phyloP scores from a whole-genome alignment of 2,329 filamentous ascomycete genomes.

The Epichloe amarillans region DNA sequence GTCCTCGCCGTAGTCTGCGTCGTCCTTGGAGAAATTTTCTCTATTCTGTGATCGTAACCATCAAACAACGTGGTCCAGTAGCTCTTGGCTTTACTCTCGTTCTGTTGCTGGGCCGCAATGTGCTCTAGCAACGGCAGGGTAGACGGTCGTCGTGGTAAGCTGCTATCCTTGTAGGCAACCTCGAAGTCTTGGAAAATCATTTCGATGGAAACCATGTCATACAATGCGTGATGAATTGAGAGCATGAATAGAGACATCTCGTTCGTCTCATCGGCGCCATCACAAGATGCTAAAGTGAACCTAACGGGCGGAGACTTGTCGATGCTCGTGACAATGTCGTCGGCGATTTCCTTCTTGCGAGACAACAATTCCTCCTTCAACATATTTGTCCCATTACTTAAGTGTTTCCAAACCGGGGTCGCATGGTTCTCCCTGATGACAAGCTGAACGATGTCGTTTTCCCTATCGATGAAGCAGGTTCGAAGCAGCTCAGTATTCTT shows the following conservation, averaged over 20 bases:
- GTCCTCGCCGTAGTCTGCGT: neutral
- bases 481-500: conserved; percentile 17
- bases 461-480: conserved; percentile 17
- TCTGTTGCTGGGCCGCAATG: neutral
- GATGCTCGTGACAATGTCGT: neutral
- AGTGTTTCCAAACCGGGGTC: neutral
- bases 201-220: conserved; percentile 20
- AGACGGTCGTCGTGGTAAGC: neutral
- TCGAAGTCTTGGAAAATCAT: conserved; percentile 21
- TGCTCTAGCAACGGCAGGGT: neutral
- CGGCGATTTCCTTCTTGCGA: neutral
- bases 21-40: neutral
- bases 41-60: neutral
- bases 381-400: too few species aligned
- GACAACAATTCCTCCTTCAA: neutral
- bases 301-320: neutral
- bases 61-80: neutral
- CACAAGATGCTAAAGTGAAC: conserved; percentile 9
- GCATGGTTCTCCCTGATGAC: conserved; percentile 9
- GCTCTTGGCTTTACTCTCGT: neutral
- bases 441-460: conserved; percentile 17
- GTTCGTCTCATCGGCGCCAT: neutral
- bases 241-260: conserved; percentile 15
- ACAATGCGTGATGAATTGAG: conserved; percentile 23
- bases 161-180: conserved; percentile 15